Base-by-base conservation (phyloP, 148 eudicot genomes). In the Persicaria maculosa region DNA sequence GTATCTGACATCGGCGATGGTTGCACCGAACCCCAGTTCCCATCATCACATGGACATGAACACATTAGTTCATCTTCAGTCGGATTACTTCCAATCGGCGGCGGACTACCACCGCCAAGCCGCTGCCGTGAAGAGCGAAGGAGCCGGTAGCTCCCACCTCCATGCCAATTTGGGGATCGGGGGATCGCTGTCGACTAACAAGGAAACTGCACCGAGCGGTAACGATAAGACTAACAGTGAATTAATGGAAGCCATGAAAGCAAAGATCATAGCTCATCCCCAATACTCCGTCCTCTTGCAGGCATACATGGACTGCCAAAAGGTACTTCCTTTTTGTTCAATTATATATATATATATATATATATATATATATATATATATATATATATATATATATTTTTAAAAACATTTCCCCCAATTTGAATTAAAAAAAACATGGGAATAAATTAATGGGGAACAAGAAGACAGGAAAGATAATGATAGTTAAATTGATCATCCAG, bases 291-390 rank as follows among this genome's bases (percentile, higher is more conserved):
- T 78, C 45, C 90, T 89, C 61, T 74, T 89, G 64, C 83, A 89
- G 74, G 90, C 93, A 25, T 89, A 80, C 79, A 82, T 84, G 86
- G 90, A 87, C 68, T 89, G 93, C 57, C 93, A 87, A 79, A 89
- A 87, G 93, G 93, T 86, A 72, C 44, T 14, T 50, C 54, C 7
- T 16, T 50, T 50, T 31, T 31, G 36, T 31, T 31, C 36, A 31
- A 31, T 31, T 31, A 0, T 31, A 31, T n/a, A 57, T 4, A 47
- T 57, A 6, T 4, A 9, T 47, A 44, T 47, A 3, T 0, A 1
- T 9, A 52, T 52, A 16, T 9, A 36, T 16, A n/a, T n/a, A n/a
- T n/a, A n/a, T n/a, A 53, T 53, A 53, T 9, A 16, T 57, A 57
- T 9, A n/a, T 31, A 0, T 31, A 31, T n/a, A 57, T 4, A 53